Evolutionary conservation across 2,329 filamentous ascomycete species (phyloP).

Genomic region (Cryphonectria naterciae): DNA sequence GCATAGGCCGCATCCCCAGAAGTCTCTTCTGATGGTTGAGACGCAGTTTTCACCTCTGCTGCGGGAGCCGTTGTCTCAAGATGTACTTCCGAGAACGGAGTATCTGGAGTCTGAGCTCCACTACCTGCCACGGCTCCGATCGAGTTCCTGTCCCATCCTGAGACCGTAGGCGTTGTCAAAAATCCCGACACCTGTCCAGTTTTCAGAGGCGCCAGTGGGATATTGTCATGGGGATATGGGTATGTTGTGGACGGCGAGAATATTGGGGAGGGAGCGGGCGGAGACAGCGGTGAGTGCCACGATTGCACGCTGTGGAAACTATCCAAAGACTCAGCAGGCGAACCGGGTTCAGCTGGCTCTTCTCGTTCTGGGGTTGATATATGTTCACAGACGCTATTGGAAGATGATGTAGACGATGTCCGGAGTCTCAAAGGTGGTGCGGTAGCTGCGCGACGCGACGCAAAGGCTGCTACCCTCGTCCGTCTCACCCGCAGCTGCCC

Average conservation of each 20-base stretch:
- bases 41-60: neutral
- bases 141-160: conserved; percentile 38
- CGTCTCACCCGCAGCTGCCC: conserved; percentile 28
- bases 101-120: conserved; percentile 20
- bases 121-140: conserved; percentile 31
- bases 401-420: conserved; percentile 41
- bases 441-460: conserved; percentile 28
- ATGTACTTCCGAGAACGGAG: conserved; percentile 18
- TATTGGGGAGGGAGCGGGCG: conserved; percentile 51
- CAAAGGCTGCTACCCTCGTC: conserved; percentile 27
- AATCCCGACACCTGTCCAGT: conserved; percentile 41
- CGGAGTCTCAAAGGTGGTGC: conserved; percentile 29
- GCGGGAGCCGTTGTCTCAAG: neutral
- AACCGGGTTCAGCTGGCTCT: conserved; percentile 37
- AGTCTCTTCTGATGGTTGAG: neutral
- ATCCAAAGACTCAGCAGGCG: conserved; percentile 52
- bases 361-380: conserved; percentile 33
- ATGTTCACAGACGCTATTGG: conserved; percentile 41
- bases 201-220: conserved; percentile 38
- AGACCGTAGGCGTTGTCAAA: conserved; percentile 40
- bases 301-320: conserved; percentile 60
- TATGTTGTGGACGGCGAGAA: conserved; percentile 43
- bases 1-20: neutral
- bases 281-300: conserved; percentile 52
- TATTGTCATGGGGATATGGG: conserved; percentile 47